These are phyloP conservation scores for Aspergillus tamarii DNA, from an alignment of 2,329 filamentous ascomycete genomes.

Conservation along the genomic window DNA sequence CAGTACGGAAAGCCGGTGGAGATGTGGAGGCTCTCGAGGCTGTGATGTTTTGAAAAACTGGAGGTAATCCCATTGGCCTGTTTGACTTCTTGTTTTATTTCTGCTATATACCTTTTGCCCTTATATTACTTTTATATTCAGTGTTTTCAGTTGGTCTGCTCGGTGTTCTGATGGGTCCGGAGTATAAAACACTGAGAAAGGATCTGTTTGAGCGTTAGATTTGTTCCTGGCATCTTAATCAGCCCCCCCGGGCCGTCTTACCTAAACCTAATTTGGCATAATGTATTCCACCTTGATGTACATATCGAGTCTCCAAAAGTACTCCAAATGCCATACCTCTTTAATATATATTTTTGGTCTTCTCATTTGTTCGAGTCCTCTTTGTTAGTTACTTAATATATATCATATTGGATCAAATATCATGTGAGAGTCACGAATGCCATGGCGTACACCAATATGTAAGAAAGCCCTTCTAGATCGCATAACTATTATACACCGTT, in stretches of 20 bases:
- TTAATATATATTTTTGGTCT: background rate
- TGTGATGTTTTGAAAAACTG: conserved; percentile 33
- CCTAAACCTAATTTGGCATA: conserved; percentile 1
- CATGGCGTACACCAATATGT: background rate
- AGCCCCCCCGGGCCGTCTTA: background rate
- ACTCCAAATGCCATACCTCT: background rate
- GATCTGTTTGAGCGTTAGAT: conserved; percentile 2
- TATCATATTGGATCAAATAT: background rate
- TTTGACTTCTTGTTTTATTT: conserved; percentile 14
- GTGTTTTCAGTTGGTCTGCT: background rate
- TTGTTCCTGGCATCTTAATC: background rate
- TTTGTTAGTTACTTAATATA: background rate
- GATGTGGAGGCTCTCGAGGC: conserved; percentile 50
- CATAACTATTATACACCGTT: background rate
- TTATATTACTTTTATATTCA: background rate
- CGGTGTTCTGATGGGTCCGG: background rate
- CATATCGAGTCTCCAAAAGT: background rate
- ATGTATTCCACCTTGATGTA: background rate
- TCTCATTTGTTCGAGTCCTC: background rate
- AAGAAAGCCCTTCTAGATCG: background rate
- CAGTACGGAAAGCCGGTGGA: conserved; percentile 49
- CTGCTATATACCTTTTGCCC: conserved; percentile 7
- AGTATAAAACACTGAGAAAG: background rate
- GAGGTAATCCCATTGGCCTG: conserved; percentile 14
- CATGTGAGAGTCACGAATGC: background rate